Conservation (phyloP, 768 basidiomycete species). For the Mycena capillaripes region DNA sequence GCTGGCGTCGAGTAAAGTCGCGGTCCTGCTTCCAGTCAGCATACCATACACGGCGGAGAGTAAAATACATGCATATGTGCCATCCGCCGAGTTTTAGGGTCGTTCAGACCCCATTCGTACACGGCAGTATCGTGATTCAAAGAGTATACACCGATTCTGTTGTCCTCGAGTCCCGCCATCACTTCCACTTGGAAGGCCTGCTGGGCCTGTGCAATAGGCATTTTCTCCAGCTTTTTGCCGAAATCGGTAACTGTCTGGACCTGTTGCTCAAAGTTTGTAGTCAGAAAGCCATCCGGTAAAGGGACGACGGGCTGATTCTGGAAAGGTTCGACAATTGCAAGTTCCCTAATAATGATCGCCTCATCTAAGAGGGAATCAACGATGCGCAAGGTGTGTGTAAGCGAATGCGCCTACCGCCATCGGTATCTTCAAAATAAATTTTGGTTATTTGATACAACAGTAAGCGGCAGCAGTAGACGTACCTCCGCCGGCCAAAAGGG, state of each 20-base stretch:
- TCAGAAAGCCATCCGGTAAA: neutral
- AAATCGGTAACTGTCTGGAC: conserved; percentile 23
- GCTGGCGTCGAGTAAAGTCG: conserved; percentile 61
- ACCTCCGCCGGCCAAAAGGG: conserved; percentile 25
- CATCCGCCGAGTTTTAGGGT: conserved; percentile 50
- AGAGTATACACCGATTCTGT: conserved; percentile 59
- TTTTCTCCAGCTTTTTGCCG: conserved; percentile 1
- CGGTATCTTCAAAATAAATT: conserved; percentile 12
- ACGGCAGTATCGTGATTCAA: conserved; percentile 57
- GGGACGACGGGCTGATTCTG: conserved; percentile 17
- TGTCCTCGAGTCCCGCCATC: conserved; percentile 53
- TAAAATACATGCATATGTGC: conserved; percentile 59
- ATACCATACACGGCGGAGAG: neutral
- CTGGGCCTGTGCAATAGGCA: conserved; percentile 3
- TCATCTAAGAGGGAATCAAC: conserved; percentile 18
- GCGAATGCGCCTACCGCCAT: conserved; percentile 17
- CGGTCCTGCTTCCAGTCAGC: conserved; percentile 54
- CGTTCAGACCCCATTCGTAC: conserved; percentile 52
- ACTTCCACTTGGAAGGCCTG: conserved; percentile 44
- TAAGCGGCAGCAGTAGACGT: neutral
- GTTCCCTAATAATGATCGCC: conserved; percentile 28
- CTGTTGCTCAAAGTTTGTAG: conserved; percentile 18
- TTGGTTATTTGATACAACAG: neutral
- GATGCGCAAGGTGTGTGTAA: neutral
- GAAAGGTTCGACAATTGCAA: conserved; percentile 7